These are phyloP conservation scores for Calocybe cyanea DNA, from an alignment of 768 basidiomycete genomes.

Conservation along the genomic window DNA sequence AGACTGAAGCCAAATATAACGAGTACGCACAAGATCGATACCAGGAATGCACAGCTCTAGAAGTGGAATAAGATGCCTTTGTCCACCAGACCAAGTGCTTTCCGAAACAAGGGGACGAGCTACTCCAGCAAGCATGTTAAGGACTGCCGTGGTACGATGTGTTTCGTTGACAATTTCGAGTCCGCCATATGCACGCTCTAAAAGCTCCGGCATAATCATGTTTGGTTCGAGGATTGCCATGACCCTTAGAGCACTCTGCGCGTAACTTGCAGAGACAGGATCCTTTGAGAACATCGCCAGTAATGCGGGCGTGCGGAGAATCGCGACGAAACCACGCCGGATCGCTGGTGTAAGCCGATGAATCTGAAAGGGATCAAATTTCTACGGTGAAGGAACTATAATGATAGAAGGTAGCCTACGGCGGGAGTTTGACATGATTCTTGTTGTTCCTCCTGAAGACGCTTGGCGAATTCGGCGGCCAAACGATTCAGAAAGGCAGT, in stretches of 20 bases:
- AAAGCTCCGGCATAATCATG: constrained; percentile 84
- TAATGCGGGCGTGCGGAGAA: constrained; percentile 80
- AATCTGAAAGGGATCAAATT: constrained; percentile 33
- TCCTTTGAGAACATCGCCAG: constrained; percentile 93
- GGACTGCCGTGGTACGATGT: constrained; percentile 86
- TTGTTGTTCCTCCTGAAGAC: constrained; percentile 76
- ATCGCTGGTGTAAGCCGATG: constrained; percentile 80
- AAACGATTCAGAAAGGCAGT: constrained; percentile 72
- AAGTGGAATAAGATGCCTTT: constrained; percentile 83
- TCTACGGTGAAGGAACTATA: neutral
- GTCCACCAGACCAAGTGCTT: constrained; percentile 77
- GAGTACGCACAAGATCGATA: constrained; percentile 70
- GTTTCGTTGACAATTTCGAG: constrained; percentile 95
- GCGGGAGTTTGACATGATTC: constrained; percentile 75
- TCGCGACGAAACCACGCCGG: constrained; percentile 76
- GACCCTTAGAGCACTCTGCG: constrained; percentile 74
- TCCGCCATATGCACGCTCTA: constrained; percentile 88
- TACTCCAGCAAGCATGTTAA: constrained; percentile 79
- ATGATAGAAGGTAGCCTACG: constrained; percentile 31
- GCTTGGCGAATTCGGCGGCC: constrained; percentile 71
- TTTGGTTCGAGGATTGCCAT: constrained; percentile 79
- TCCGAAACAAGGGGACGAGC: constrained; percentile 75
- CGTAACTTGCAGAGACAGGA: constrained; percentile 70
- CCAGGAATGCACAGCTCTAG: constrained; percentile 89
- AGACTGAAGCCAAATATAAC: neutral